phyloP scores from a whole-genome alignment of 2,329 filamentous ascomycete species.

The Trichophyton mentagrophytes region DNA sequence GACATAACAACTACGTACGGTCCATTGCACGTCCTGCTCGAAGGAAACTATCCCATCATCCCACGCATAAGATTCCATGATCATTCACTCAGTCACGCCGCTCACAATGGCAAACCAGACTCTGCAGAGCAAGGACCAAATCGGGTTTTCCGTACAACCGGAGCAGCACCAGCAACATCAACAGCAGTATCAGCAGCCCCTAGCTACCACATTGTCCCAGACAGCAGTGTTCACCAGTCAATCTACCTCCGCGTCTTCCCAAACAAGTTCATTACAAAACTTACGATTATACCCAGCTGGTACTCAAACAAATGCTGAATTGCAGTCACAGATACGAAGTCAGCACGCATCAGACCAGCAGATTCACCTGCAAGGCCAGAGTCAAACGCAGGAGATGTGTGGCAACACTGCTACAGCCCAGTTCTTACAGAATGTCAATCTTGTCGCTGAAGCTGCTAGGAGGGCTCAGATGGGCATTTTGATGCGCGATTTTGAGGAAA shows the following conservation, averaged over 20 bases:
- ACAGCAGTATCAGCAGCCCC: neutral
- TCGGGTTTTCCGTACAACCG: neutral
- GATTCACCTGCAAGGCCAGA: neutral
- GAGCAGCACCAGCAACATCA: neutral
- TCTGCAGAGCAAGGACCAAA: neutral
- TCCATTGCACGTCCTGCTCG: no score
- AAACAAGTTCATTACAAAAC: neutral
- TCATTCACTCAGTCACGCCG: no score
- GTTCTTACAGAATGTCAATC: slow-evolving; percentile 68
- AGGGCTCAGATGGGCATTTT: slow-evolving; percentile 80
- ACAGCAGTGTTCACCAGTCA: neutral
- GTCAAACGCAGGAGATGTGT: neutral
- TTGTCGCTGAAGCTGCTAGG: slow-evolving; percentile 87
- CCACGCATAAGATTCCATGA: no score
- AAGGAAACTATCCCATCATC: no score
- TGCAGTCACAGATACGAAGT: neutral
- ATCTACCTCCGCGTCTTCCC: neutral
- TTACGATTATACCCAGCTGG: neutral
- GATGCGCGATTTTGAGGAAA: slow-evolving; percentile 62
- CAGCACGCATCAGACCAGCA: neutral
- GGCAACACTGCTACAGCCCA: slow-evolving; percentile 34
- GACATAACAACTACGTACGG: no score
- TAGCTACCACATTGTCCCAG: no score
- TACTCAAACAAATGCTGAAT: neutral
- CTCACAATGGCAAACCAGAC: neutral